Percentiles rank a stretch among this genome's conserved stretches.
Evolutionary conservation across 768 basidiomycete genomes (phyloP).

Genomic region (Leccinum broughii): DNA sequence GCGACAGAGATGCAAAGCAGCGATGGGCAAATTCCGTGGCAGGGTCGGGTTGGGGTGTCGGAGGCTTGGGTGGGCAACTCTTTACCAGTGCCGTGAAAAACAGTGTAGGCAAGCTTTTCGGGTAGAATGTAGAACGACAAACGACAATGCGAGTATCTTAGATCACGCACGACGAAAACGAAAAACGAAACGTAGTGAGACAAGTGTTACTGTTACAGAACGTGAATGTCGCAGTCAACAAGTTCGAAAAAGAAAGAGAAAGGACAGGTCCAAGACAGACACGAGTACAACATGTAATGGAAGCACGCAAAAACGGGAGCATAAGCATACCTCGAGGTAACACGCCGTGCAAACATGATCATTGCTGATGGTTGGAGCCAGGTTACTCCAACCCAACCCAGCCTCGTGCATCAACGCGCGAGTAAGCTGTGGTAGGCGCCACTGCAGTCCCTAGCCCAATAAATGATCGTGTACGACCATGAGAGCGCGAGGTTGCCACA

Average conservation of each 20-base stretch:
- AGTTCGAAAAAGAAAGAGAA: constrained; percentile 4
- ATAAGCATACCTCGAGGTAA: constrained; percentile 8
- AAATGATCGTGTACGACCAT: constrained; percentile 71
- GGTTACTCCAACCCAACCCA: constrained; percentile 58
- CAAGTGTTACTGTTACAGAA: constrained; percentile 33
- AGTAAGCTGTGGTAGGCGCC: constrained; percentile 79
- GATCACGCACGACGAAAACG: constrained; percentile 4
- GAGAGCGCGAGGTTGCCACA: constrained; percentile 63
- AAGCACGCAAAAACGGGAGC: constrained; percentile 24
- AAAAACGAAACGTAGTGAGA: constrained; percentile 1
- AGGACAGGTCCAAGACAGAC: constrained; percentile 25
- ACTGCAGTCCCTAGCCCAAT: constrained; percentile 68
- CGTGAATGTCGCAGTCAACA: constrained; percentile 21
- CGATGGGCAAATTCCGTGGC: constrained; percentile 82
- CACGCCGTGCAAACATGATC: constrained; percentile 12
- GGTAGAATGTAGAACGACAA: constrained; percentile 33
- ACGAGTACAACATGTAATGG: constrained; percentile 26
- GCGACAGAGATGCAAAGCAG: constrained; percentile 91
- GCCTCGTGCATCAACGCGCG: constrained; percentile 82
- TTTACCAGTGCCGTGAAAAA: constrained; percentile 81
- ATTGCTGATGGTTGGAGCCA: constrained; percentile 10
- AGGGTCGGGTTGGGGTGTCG: constrained; percentile 72
- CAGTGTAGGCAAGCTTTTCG: constrained; percentile 76
- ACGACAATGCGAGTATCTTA: constrained; percentile 14
- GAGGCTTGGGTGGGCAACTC: constrained; percentile 84